A percentile compares a stretch with the other conserved stretches of the same genome.
Conservation (phyloP, 225 moss, liverwort and hornwort species). For the Physcomitrellopsis africana region DNA sequence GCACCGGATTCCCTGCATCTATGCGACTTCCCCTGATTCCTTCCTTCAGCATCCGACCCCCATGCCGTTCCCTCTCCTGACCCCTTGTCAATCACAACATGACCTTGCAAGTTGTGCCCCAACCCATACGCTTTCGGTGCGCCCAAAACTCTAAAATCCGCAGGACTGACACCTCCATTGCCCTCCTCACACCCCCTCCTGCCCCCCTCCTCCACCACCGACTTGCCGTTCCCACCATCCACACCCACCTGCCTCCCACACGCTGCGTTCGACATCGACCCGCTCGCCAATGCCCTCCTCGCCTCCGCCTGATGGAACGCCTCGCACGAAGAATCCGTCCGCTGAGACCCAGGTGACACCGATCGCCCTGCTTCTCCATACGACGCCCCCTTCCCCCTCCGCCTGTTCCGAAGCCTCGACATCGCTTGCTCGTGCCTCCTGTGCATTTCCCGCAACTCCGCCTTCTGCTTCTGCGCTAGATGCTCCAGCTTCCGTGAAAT, state of each 20-base stretch:
- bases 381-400: slow-evolving; percentile 42
- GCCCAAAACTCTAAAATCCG: slow-evolving; percentile 22
- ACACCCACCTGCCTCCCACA: slow-evolving; percentile 17
- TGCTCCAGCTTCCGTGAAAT: slow-evolving; percentile 55
- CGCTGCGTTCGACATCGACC: slow-evolving; percentile 31
- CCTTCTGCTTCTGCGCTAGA: slow-evolving; percentile 53
- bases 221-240: no score
- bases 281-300: slow-evolving; percentile 19
- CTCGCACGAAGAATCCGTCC: slow-evolving; percentile 45
- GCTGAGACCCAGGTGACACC: slow-evolving; percentile 50
- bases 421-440: slow-evolving; percentile 56
- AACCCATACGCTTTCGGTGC: slow-evolving; percentile 37
- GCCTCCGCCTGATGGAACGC: slow-evolving; percentile 30
- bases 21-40: no score
- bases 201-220: slow-evolving; percentile 27
- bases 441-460: slow-evolving; percentile 55
- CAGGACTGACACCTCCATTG: neutral
- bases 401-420: slow-evolving; percentile 42
- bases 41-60: no score
- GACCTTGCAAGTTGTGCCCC: slow-evolving; percentile 44
- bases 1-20: no score
- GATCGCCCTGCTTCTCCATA: slow-evolving; percentile 40
- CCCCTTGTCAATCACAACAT: slow-evolving; percentile 23
- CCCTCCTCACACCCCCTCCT: no score
- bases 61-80: no score